Base-by-base conservation (phyloP, 495 filamentous ascomycete species). In the Sordaria brevicollis region DNA sequence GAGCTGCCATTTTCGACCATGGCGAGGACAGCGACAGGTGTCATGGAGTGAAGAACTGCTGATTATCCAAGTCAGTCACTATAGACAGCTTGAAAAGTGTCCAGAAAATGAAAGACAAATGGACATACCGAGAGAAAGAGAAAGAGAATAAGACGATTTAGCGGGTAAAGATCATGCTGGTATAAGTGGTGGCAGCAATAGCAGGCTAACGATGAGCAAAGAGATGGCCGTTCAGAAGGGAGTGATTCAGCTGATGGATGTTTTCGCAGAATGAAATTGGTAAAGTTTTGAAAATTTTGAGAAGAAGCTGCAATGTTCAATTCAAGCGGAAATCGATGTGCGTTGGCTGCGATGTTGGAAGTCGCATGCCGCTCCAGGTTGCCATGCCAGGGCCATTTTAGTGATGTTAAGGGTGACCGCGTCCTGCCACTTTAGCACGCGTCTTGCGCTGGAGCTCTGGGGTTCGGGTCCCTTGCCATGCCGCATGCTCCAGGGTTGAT, bases 1-100 rank as follows among this genome's bases (percentile, higher is more conserved):
- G 70, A 13, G 38, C 36, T 62, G 67, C 68, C 69, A 68, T 73
- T 72, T 5, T 73, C 73, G 62, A 72, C 65, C 78, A 79, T 79
- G 17, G 68, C 67, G 65, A 76, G 72, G 49, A 77, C 71, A 31
- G 72, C 74, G 29, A 76, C 21, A 34, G 74, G 69, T 66, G 72
- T 72, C 76, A 77, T 78, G 65, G 65, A 65, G n/a, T 17, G 34
- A 25, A 19, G 33, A 9, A 21, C 35, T 39, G 49, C 7, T 0
- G 49, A 62, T 33, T 5, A 0, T 31, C 33, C 2, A 5, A n/a
- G 49, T 57, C 0, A 57, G 8, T 57, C 8, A 19, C 10, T 11
- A 19, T 54, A 25, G 19, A n/a, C 43, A 2, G 19, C 25, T 25
- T 29, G 10, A 25, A 38, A 21, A 21, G 19, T 0, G 41, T 11